Percentiles rank a stretch among this genome's conserved stretches.
Conservation (phyloP, 2,329 filamentous ascomycete species). For the Arthrobotrys iridis region DNA sequence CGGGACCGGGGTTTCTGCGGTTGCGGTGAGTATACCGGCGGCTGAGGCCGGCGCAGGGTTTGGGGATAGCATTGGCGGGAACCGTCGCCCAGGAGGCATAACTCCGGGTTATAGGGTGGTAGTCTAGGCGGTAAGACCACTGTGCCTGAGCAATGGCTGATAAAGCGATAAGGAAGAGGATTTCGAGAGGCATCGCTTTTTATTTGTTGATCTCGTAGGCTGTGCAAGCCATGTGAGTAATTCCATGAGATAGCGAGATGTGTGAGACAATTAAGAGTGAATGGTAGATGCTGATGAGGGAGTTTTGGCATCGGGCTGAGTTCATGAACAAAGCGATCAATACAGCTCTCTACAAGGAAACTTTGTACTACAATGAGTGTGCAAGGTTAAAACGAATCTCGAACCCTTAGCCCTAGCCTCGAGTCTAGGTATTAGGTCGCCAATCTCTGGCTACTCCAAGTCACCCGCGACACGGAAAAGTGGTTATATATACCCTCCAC, state of each 20-base stretch:
- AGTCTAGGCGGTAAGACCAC: constrained; percentile 1
- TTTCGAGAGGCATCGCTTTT: not conserved
- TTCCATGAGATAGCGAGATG: not conserved
- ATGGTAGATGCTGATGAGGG: not conserved
- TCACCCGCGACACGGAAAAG: too few species aligned
- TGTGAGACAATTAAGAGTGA: not conserved
- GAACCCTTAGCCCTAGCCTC: too few species aligned
- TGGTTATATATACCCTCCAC: not conserved
- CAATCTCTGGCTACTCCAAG: too few species aligned
- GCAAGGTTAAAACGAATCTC: not conserved
- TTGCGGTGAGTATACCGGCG: not conserved
- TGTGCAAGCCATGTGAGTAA: not conserved
- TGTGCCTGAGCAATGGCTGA: not conserved
- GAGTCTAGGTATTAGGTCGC: too few species aligned
- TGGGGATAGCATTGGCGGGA: not conserved
- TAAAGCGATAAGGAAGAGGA: not conserved
- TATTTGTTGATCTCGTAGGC: not conserved
- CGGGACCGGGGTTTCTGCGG: not conserved
- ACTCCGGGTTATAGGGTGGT: not conserved
- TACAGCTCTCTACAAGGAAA: not conserved
- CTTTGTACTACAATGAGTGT: not conserved
- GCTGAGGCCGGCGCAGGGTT: not conserved
- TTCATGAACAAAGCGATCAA: not conserved
- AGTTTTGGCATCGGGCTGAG: not conserved
- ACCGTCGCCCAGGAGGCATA: not conserved